phyloP scores from a whole-genome alignment of 225 moss, liverwort and hornwort species.

The Pseudisothecium myosuroides region DNA sequence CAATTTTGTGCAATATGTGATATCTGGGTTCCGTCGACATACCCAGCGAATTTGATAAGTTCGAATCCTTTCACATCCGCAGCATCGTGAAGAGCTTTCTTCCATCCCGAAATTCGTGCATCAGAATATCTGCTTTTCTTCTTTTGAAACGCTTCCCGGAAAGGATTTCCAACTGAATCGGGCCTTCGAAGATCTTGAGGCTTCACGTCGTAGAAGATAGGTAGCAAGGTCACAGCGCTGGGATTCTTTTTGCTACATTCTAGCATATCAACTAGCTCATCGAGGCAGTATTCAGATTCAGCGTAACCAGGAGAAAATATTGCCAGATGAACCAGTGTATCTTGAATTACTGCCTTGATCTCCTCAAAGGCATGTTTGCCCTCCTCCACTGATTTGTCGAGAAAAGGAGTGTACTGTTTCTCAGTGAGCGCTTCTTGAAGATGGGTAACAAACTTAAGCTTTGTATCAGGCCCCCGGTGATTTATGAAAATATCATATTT shows the following conservation, averaged over 20 bases:
- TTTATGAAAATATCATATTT: slow-evolving; percentile 17
- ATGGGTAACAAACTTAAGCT: neutral
- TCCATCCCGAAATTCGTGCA: neutral
- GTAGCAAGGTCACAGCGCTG: neutral
- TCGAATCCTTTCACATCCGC: neutral
- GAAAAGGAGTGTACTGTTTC: neutral
- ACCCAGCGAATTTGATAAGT: neutral
- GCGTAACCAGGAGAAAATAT: slow-evolving; percentile 5
- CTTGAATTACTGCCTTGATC: neutral
- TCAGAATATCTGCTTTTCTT: neutral
- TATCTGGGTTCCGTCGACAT: neutral
- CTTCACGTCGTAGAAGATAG: slow-evolving; percentile 1
- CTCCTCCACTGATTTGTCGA: neutral
- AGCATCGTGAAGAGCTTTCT: slow-evolving; percentile 5
- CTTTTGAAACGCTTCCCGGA: neutral
- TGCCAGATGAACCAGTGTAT: neutral
- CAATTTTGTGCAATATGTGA: neutral
- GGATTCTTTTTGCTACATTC: neutral
- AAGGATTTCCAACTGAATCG: neutral
- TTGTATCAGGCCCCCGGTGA: slow-evolving; percentile 8
- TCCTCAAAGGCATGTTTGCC: neutral
- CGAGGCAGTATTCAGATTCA: neutral
- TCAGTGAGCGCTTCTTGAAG: neutral
- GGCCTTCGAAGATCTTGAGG: slow-evolving; percentile 1
- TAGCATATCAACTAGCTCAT: slow-evolving; percentile 13